Conservation (phyloP, 148 eudicot species). For the Silene conica region DNA sequence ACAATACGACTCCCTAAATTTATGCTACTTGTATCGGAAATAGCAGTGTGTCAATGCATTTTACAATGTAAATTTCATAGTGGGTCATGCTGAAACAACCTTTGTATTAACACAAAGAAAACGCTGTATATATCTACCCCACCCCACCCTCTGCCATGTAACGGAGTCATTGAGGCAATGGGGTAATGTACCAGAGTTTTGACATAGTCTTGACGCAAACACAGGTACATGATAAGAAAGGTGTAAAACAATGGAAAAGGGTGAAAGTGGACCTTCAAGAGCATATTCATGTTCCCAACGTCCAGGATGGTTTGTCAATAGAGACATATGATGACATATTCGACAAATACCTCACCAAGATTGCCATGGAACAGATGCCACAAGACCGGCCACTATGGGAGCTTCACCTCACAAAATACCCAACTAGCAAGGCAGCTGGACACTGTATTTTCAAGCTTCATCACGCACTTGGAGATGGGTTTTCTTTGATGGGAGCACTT, state of each 20-base stretch:
- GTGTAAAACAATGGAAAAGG: slow-evolving; percentile 61
- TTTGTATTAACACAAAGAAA: no score
- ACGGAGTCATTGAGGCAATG: neutral
- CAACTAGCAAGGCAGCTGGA: slow-evolving; percentile 65
- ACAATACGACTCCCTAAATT: no score
- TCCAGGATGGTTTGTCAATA: slow-evolving; percentile 33
- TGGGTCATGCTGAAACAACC: no score
- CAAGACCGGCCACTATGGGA: slow-evolving; percentile 73
- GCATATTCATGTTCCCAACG: slow-evolving; percentile 49
- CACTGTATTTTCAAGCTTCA: slow-evolving; percentile 66
- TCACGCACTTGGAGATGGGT: slow-evolving; percentile 84
- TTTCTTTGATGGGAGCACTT: slow-evolving; percentile 84
- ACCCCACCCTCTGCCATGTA: neutral
- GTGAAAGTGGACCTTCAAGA: slow-evolving; percentile 58
- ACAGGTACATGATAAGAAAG: slow-evolving; percentile 55
- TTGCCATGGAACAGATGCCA: slow-evolving; percentile 49
- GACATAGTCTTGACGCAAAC: slow-evolving; percentile 1
- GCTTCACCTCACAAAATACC: slow-evolving; percentile 57
- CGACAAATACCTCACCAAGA: slow-evolving; percentile 50
- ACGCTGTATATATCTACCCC: neutral
- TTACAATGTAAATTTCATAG: neutral
- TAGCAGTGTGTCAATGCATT: neutral
- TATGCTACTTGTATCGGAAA: neutral
- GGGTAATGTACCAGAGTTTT: neutral
- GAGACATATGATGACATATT: slow-evolving; percentile 43